These are phyloP conservation scores for Penicillium sp. DNA, from an alignment of 2,329 filamentous ascomycete species.

Conservation along the genomic window DNA sequence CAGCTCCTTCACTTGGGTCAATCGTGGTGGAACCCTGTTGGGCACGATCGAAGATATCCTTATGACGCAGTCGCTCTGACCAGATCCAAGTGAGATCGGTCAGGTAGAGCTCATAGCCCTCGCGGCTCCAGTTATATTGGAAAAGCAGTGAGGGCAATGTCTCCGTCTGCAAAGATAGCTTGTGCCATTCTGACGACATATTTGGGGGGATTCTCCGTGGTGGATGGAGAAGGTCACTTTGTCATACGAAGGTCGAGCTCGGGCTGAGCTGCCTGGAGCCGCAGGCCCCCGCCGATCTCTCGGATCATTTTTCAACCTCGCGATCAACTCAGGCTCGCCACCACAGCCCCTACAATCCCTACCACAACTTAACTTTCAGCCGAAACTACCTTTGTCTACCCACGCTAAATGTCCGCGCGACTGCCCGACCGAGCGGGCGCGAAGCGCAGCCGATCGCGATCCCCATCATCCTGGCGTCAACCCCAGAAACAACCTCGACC, in stretches of 20 bases:
- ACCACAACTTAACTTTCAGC: not conserved
- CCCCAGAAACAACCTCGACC: slow-evolving; percentile 42
- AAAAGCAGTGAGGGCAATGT: slow-evolving; percentile 44
- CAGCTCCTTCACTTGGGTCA: slow-evolving; percentile 61
- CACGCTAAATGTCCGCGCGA: slow-evolving; percentile 36
- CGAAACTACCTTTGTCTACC: not conserved
- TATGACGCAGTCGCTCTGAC: slow-evolving; percentile 54
- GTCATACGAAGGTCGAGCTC: not conserved
- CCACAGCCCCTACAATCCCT: not conserved
- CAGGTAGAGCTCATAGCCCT: slow-evolving; percentile 57
- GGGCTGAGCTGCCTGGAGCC: slow-evolving; percentile 15
- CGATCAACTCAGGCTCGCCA: slow-evolving; percentile 1
- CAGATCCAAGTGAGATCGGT: slow-evolving; percentile 65
- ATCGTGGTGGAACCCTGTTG: slow-evolving; percentile 58
- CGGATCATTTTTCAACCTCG: slow-evolving; percentile 22
- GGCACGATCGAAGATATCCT: slow-evolving; percentile 55
- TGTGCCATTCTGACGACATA: slow-evolving; percentile 44
- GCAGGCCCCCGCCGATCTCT: slow-evolving; percentile 17
- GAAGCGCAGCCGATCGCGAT: slow-evolving; percentile 49
- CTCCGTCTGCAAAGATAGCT: slow-evolving; percentile 20
- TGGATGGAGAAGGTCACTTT: slow-evolving; percentile 3
- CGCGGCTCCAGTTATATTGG: slow-evolving; percentile 36
- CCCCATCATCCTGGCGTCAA: slow-evolving; percentile 45
- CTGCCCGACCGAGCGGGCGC: slow-evolving; percentile 37
- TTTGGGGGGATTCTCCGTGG: slow-evolving; percentile 5